Evolutionary conservation across 1,139 yeast species (phyloP), one percentile per base, ranked within the genome.

Genomic region (Kodamaea anthophila): DNA sequence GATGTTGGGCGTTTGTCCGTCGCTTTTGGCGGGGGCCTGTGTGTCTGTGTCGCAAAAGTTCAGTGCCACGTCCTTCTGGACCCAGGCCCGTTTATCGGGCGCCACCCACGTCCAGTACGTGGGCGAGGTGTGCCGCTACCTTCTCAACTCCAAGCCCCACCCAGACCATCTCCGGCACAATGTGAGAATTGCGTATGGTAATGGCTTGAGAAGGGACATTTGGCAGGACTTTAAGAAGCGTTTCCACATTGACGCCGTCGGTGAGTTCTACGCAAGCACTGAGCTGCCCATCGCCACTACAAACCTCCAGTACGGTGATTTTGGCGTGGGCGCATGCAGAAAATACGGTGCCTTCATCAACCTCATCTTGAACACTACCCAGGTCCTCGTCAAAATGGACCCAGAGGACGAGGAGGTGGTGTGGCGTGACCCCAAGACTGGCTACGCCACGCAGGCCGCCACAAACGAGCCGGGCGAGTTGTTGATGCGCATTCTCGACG

Each of bases 241-340:
- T 39, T 91, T 88, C 64, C 70, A 75, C 36, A 80, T 91, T 38
- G 62, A 70, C 12, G 81, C 73, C 6, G 69, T 91, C 42, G 95
- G 94, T 13, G 98, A 91, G 52, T 88, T 88, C 51, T 91, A 88
- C 55, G 95, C 95, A 0, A 82, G 96, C 2, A 86, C 96, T 1
- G 98, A 91, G 51, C 79, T 93, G 3, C 96, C 96, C 15, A 74
- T 85, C 42, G 96, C 94, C 2, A 74, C 88, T n/a, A 85, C 94
- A 4, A 81, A 77, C 46, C 71, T 74, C 47, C 96, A 88, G 57
- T 60, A 56, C 33, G 93, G 94, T 18, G 81, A 78, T 29, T 77
- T 66, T 44, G 97, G 94, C 8, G 68, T 86, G 23, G 97, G 97
- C 8, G 94, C 96, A 1, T 81, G 94, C 47, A 77, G 95, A 44